Conservation (phyloP, 75 land plant species). For the Cupressus sempervirens region DNA sequence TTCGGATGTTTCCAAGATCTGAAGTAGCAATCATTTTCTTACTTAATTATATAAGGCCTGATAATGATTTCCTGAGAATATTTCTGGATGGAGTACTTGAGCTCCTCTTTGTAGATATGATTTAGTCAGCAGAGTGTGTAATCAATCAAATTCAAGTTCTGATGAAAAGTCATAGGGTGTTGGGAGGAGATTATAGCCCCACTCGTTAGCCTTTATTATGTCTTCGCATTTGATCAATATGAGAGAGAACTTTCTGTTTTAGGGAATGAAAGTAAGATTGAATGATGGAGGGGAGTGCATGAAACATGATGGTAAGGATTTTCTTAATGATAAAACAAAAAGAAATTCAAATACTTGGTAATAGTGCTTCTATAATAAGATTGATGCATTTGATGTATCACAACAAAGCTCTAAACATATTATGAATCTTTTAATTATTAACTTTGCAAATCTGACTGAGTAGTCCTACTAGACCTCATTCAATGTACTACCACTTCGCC, state of each 20-base stretch:
- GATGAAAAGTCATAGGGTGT: background rate
- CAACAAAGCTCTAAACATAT: background rate
- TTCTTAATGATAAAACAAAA: too few species aligned
- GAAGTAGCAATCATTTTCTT: background rate
- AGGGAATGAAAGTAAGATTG: background rate
- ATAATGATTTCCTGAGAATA: background rate
- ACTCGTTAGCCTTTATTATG: too few species aligned
- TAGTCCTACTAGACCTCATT: background rate
- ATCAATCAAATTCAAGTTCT: too few species aligned
- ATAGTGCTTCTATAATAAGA: background rate
- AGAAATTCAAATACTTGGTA: background rate
- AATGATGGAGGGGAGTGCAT: background rate
- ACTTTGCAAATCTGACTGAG: background rate
- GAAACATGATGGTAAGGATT: background rate
- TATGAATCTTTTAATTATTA: background rate
- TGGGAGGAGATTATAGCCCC: background rate
- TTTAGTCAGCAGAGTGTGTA: background rate
- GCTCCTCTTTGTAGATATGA: background rate
- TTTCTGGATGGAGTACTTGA: background rate
- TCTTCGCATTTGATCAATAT: too few species aligned
- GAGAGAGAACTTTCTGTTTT: background rate
- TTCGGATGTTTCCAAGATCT: background rate
- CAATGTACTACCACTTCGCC: background rate
- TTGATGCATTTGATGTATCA: background rate
- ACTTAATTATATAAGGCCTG: background rate